Base-by-base conservation (phyloP, 129 eudicot species). In the Centaurea solstitialis region DNA sequence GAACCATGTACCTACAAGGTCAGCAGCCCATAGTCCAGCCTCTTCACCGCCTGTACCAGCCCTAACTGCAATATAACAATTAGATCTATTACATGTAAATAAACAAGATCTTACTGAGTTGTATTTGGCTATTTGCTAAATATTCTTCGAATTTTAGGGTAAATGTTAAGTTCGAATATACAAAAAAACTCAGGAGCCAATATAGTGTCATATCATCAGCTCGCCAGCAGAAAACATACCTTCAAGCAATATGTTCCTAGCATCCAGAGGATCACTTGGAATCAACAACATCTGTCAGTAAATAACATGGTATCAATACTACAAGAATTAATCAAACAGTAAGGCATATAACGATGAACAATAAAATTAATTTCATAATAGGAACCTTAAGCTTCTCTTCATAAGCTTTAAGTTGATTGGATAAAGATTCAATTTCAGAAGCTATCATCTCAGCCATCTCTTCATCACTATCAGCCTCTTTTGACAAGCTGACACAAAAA, bases 1-100 rank as follows among this genome's bases (percentile, higher is more conserved):
- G 67, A 87, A 91, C 71, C 81, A 79, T 92, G 92, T 93, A 96
- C 99, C 99, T 96, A 96, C 99, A 96, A 96, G 99, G 91, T 96
- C 99, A 93, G 95, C 97, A 84, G 97, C 99, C 98, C 98, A 96
- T 22, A 96, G 65, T 78, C 99, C 99, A 89, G 99, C 99, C 87
- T 96, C 99, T 85, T 96, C 99, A 61, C 99, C 99, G 61, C 99
- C 99, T 43, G 98, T 88, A 50, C 99, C 99, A 81, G 99, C 99
- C 87, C 99, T 87, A 22, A 93, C 99, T 96, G 94, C 85, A 86
- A 80, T 22, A 82, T 28, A 82, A 75, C 73, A 78, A 86, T 41
- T 68, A 28, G 65, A 40, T 72, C 18, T 40, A 33, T 76, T 30
- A 71, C 37, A 15, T 70, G 30, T 12, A 76, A 23, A 33, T 23